Evolutionary conservation across 371 early-diverging fungal genomes (phyloP).

Genomic region (Apophysomyces elegans): DNA sequence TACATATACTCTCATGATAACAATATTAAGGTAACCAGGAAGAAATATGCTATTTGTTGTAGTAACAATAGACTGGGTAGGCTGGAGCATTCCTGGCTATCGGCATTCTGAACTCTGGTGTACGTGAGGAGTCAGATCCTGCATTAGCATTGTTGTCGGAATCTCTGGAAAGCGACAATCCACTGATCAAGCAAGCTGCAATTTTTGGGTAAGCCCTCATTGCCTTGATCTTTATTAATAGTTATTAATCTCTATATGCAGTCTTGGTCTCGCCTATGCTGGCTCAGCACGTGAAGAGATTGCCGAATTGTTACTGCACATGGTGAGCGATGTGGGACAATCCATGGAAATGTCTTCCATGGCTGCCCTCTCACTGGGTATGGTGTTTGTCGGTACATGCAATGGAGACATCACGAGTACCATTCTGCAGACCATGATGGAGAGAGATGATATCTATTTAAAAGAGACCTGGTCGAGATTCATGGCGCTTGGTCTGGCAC

Average conservation of each 20-base stretch:
- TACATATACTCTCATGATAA: conserved; percentile 90
- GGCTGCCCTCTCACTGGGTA: conserved; percentile 90
- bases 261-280: conserved; percentile 95
- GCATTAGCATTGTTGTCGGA: conserved; percentile 92
- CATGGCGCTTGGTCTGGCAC: conserved; percentile 91
- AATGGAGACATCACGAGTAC: conserved; percentile 91
- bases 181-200: conserved; percentile 61
- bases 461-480: conserved; percentile 86
- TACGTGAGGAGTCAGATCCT: conserved; percentile 91
- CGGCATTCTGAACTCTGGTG: conserved; percentile 89
- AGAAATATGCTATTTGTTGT: neutral
- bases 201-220: conserved; percentile 66
- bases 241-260: conserved; percentile 15
- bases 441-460: conserved; percentile 82
- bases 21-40: conserved; percentile 71
- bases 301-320: conserved; percentile 79
- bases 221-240: neutral
- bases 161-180: conserved; percentile 66
- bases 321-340: conserved; percentile 82
- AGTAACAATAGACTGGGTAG: conserved; percentile 23
- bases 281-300: conserved; percentile 90
- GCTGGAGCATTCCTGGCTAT: conserved; percentile 97
- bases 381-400: conserved; percentile 91
- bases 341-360: conserved; percentile 91
- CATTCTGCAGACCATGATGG: conserved; percentile 95